Percentiles rank a stretch among this genome's conserved stretches.
phyloP scores from a whole-genome alignment of 805 yeast species.

The Yarrowia alimentaria region DNA sequence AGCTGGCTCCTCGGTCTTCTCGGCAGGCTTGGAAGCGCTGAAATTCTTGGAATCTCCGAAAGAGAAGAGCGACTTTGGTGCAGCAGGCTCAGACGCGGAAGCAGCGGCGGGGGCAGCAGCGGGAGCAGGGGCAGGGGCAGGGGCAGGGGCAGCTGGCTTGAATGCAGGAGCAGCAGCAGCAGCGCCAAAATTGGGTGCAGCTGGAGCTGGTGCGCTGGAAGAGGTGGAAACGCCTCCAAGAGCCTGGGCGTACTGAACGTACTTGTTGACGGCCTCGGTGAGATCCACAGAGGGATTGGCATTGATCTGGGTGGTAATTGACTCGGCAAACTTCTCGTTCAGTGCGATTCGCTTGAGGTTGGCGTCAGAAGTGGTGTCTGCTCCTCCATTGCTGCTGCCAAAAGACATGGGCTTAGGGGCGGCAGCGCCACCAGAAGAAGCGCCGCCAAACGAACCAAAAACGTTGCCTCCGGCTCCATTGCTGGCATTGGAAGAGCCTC shows the following conservation, averaged over 20 bases:
- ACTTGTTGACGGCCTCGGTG: conserved; percentile 55
- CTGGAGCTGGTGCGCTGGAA: not conserved
- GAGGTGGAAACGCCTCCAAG: too few relatives aligned
- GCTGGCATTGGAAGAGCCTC: not conserved
- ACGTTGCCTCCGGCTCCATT: conserved; percentile 11
- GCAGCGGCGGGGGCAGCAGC: not conserved
- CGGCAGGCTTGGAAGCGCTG: not conserved
- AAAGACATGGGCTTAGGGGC: not conserved
- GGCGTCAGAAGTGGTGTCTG: not conserved
- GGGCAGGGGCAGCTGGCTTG: not conserved
- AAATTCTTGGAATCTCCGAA: conserved; percentile 21
- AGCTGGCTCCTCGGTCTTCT: not conserved
- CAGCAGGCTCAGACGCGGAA: not conserved
- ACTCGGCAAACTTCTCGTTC: conserved; percentile 56
- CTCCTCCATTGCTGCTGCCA: not conserved
- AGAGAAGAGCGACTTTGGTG: conserved; percentile 18
- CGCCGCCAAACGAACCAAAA: conserved; percentile 6
- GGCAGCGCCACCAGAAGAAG: conserved; percentile 20
- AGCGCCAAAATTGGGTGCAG: not conserved
- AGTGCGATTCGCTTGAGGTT: conserved; percentile 48
- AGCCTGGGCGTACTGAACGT: conserved; percentile 51
- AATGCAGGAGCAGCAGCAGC: not conserved
- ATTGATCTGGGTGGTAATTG: conserved; percentile 39
- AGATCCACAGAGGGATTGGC: conserved; percentile 49
- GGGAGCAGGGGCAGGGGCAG: not conserved